Evolutionary conservation across 225 moss, liverwort and hornwort species (phyloP), one percentile per base, ranked within the genome.

Genomic region (Physcomitrium patens): DNA sequence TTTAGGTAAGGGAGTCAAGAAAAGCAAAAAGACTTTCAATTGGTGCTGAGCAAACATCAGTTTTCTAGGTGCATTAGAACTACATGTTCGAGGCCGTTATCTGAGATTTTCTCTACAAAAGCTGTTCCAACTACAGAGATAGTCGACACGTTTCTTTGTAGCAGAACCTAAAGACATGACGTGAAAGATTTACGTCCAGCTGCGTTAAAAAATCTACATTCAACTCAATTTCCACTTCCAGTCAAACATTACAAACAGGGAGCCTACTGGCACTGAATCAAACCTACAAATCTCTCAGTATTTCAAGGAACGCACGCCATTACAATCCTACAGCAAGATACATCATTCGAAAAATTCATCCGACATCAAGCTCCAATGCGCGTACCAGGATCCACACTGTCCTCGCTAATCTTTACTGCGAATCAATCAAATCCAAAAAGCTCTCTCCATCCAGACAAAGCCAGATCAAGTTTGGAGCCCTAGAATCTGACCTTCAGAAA

Each of bases 281-380:
- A 50, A 48, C 16, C 8, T 9, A 62, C 20, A 60, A 68, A 26
- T 10, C 3, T 47, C 14, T 26, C 22, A 43, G 26, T 53, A 76
- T 47, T 61, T 66, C 22, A 14, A 3, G 37, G 5, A 70, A 51
- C 10, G 48, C 41, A 11, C 8, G 53, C 42, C 63, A 3, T 48
- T 14, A 8, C 45, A 27, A 16, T 66, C 37, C 31, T 9, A 76
- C 47, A 19, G 2, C 10, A 15, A 17, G 31, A 67, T 28, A 72
- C 31, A 37, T 47, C 41, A 54, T 67, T 54, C 61, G 31, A 37
- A 67, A n/a, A 71, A 67, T 23, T 62, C 62, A 55, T 26, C 9
- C 8, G 27, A 54, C 22, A 13, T 60, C 8, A 15, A 62, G 41
- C 68, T 12, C 11, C 12, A 55, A 73, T 62, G 63, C 47, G 11